Evolutionary conservation across 164 flowering plant genomes (phyloP), one percentile per base, ranked within the genome.

Genomic region (Taxillus chinensis): DNA sequence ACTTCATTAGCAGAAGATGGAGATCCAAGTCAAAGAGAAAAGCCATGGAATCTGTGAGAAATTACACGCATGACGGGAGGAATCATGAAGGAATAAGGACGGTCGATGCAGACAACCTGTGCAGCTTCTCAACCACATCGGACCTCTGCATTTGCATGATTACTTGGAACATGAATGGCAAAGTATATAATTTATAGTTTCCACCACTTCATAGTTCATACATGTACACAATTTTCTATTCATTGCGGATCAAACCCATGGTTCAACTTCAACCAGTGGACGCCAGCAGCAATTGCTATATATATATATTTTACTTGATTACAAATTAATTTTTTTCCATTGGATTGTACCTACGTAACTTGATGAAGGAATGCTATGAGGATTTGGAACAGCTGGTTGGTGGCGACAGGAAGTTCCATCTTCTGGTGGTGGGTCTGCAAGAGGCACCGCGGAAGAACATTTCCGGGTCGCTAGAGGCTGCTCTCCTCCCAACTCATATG

Each of bases 81-180:
- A 79, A 48, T 4, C 51, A 77, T 41, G 84, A 78, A 69, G 93
- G 93, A 11, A 82, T 87, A 45, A 76, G 63, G 65, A 82, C 81
- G 3, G 72, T 83, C n/a, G 70, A 55, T 42, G 64, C 42, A 12
- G 73, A 73, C 49, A 68, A 74, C 55, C 39, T 15, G 14, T 75
- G 85, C 62, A 68, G 73, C 4, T 79, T 78, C 40, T 75, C 83
- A 0, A 27, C 63, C 8, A 39, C 56, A 46, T 73, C 84, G 0
- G 79, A 71, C 63, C 71, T 84, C 37, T 80, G 86, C 74, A 70
- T 88, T 64, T 73, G 77, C 69, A 62, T 83, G n/a, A 73, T 86
- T n/a, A 88, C 95, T 17, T 88, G 91, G 91, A 88, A 88, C 78
- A 88, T 88, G 91, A 88, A 86, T 61, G 95, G 95, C 12, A 74